Conservation (phyloP, 768 basidiomycete species). For the Podaxis carcinomalis region DNA sequence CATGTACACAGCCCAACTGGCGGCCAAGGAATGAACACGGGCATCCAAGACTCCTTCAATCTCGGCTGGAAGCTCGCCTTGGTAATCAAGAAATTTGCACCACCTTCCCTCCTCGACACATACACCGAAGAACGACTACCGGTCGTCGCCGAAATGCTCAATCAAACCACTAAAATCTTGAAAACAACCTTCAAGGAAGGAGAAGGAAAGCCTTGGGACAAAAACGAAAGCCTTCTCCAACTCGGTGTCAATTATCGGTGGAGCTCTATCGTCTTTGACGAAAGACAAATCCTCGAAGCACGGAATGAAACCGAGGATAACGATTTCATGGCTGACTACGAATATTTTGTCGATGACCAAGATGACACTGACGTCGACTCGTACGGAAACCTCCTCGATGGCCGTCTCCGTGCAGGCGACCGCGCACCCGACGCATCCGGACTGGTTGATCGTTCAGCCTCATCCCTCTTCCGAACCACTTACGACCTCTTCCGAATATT, state of each 20-base stretch:
- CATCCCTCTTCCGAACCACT: constrained; percentile 3
- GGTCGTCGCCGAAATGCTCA: constrained; percentile 32
- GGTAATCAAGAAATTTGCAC: constrained; percentile 25
- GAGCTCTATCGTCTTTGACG: constrained; percentile 45
- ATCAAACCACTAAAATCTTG: constrained; percentile 21
- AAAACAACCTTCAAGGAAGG: not conserved
- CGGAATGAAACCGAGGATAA: constrained; percentile 11
- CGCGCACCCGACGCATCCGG: constrained; percentile 41
- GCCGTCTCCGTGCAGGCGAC: constrained; percentile 34
- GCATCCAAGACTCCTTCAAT: constrained; percentile 31
- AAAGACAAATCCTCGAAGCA: constrained; percentile 19
- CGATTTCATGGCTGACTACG: constrained; percentile 13
- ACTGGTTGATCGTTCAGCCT: constrained; percentile 4
- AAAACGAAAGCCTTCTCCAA: constrained; percentile 26
- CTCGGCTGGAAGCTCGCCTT: constrained; percentile 35
- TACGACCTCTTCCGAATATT: constrained; percentile 25
- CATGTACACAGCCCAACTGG: constrained; percentile 37
- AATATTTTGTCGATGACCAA: not conserved
- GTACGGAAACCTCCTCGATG: constrained; percentile 21
- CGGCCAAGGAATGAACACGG: constrained; percentile 27
- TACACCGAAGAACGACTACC: constrained; percentile 32
- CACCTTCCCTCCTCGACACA: constrained; percentile 23
- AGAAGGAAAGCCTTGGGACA: constrained; percentile 17
- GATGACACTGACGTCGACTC: constrained; percentile 14
- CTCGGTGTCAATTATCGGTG: constrained; percentile 52